Evolutionary conservation across 345 rosid genomes (phyloP).

Genomic region (Rubroshorea leprosula): DNA sequence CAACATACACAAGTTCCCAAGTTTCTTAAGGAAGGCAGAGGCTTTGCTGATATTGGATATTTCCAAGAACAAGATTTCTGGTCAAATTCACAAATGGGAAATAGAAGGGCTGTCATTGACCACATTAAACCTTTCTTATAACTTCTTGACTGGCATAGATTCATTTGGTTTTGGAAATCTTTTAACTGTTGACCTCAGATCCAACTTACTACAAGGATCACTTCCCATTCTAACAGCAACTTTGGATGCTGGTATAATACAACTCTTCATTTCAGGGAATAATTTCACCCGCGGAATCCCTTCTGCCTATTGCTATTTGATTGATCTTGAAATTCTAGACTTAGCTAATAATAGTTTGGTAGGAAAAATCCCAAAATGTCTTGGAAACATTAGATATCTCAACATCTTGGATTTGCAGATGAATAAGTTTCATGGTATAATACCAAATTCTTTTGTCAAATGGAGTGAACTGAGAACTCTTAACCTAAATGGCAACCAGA

Average conservation of each 20-base stretch:
- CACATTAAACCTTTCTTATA: neutral
- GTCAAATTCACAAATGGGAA: too few relatives aligned
- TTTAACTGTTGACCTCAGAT: neutral
- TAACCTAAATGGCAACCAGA: too few relatives aligned
- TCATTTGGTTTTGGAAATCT: neutral
- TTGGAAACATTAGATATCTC: conserved; percentile 14
- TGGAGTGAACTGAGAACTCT: neutral
- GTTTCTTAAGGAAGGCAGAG: too few relatives aligned
- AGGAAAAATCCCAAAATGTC: conserved; percentile 18
- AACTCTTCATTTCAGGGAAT: neutral
- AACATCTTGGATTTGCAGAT: conserved; percentile 9
- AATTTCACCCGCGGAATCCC: conserved; percentile 10
- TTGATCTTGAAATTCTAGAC: neutral
- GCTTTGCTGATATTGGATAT: too few relatives aligned
- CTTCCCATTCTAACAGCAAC: neutral
- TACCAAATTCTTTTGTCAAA: neutral
- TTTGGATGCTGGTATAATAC: too few relatives aligned
- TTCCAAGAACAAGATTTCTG: too few relatives aligned
- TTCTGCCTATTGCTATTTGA: conserved; percentile 5
- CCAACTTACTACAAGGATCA: conserved; percentile 3
- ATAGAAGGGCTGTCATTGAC: too few relatives aligned
- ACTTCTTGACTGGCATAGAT: neutral
- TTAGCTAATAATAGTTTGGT: conserved; percentile 19
- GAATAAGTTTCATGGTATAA: too few relatives aligned
- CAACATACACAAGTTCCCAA: neutral